Base-by-base conservation (phyloP, 257 asterid species). In the Scutellaria galericulata region DNA sequence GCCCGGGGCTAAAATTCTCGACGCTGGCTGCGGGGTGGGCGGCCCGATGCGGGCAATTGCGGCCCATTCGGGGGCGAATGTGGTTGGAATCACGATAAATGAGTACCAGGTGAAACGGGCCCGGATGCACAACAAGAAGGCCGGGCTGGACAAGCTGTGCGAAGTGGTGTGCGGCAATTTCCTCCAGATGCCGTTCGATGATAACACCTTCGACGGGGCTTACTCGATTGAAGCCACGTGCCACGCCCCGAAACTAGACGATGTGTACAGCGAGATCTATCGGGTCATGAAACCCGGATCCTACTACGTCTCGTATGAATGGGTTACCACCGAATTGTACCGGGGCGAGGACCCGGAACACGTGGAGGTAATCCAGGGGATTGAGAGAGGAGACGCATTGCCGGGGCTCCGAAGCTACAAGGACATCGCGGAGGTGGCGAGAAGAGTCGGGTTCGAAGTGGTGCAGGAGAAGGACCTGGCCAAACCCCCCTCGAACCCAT, bases 21-120 rank as follows among this genome's bases (percentile, higher is more conserved):
- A 90, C 78, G 97, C 93, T 1, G 95, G 95, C 1, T 90, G 97
- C 65, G 96, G 96, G 4, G 93, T 90, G 52, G 93, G 95, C 0
- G 97, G 97, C 15, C 95, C 93, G 83, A 90, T 90, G 93, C 88
- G 97, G 3, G 96, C 96, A 0, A 90, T 90, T 31, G 97, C 97
- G 22, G 86, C 91, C 10, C 97, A 90, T 40, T 90, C 95, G 6
- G 87, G 88, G 0, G 91, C 96, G 0, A 86, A 86, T 13, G 96
- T 90, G 0, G 95, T 90, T 15, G 97, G 96, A 0, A 90, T 90
- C 57, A 88, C 97, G 7, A 90, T 90, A 3, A 90, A 90, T 35
- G 95, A 90, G 86, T 90, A 90, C 65, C 96, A 90, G 74, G 97
- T 90, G 58, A 81, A 82, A 0, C 80, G 97, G 24, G 90, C 95